Evolutionary conservation across 75 land plant genomes (phyloP), one percentile per base, ranked within the genome.

Genomic region (Pinus taeda): DNA sequence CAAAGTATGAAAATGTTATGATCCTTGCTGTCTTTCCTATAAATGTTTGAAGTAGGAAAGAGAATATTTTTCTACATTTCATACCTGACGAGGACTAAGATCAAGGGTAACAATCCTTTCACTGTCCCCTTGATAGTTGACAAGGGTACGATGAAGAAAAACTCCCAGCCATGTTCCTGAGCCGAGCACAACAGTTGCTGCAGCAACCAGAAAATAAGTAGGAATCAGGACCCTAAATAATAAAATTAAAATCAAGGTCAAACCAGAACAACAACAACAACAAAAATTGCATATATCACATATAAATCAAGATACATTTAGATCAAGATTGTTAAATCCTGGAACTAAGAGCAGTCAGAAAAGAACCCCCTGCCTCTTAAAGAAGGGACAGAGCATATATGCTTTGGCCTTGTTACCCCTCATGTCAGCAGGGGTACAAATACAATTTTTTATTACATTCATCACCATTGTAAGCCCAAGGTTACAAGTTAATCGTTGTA

Each of bases 51-150:
- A 69, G n/a, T 37, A 69, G 11, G n/a, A 21, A 42, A 42, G n/a
- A 42, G 9, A 69, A 39, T 3, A 0, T 20, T 18, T 2, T 39
- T 42, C 20, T 42, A 42, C 42, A 7, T 24, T 37, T 18, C 72
- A 37, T 83, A 92, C 95, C 88, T 90, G 96, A 21, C 87, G 75
- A 66, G 93, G 91, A 74, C 88, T 90, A 56, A 93, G 86, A 60
- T 69, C 18, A 74, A 80, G 58, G 26, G 65, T 66, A 36, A 72
- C 24, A 39, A 75, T 59, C 57, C 71, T 81, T 20, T 65, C 24
- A 60, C n/a, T 83, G 60, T 80, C 81, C 72, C 81, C 82, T 45
- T 83, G 80, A 20, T 77, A 83, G 22, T 63, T 75, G 49, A 45
- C 13, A 9, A 81, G 81, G 36, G 77, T 24, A 59, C 82, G 76